These are phyloP conservation scores for Chrysopogon serrulatus DNA, from an alignment of 176 grass and related monocot genomes.

Conservation along the genomic window DNA sequence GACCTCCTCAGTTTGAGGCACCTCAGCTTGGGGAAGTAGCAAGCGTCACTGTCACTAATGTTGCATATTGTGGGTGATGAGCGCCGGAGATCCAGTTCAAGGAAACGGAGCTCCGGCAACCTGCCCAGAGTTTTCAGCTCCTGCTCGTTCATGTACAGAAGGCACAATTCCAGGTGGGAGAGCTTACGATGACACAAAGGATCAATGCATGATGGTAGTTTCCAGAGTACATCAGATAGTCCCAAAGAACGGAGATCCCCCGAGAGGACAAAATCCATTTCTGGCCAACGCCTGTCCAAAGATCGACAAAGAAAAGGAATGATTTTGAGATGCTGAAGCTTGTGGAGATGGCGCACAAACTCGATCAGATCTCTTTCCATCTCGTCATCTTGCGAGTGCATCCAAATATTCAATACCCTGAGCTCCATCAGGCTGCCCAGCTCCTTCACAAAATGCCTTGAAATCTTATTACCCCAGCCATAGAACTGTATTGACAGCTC, in stretches of 20 bases:
- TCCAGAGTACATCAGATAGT: neutral
- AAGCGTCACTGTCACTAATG: too few species aligned
- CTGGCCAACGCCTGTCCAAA: fast-evolving
- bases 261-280: neutral
- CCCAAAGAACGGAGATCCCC: neutral
- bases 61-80: too few species aligned
- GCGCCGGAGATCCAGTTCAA: too few species aligned
- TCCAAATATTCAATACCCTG: neutral
- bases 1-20: neutral
- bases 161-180: neutral
- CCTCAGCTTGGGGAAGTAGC: neutral
- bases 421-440: neutral
- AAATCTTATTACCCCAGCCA: too few species aligned
- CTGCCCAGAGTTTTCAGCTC: neutral
- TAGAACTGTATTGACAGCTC: neutral
- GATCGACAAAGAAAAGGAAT: neutral
- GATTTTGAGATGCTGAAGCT: neutral
- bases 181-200: neutral
- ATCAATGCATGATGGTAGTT: neutral
- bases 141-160: neutral
- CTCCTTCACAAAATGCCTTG: neutral
- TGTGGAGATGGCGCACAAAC: neutral
- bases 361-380: neutral
- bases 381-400: neutral
- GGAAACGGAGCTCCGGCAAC: neutral